A percentile compares a stretch with the other conserved stretches of the same genome.
phyloP scores from a whole-genome alignment of 1,139 yeast species.

The Spencermartinsiella ligniputridi region DNA sequence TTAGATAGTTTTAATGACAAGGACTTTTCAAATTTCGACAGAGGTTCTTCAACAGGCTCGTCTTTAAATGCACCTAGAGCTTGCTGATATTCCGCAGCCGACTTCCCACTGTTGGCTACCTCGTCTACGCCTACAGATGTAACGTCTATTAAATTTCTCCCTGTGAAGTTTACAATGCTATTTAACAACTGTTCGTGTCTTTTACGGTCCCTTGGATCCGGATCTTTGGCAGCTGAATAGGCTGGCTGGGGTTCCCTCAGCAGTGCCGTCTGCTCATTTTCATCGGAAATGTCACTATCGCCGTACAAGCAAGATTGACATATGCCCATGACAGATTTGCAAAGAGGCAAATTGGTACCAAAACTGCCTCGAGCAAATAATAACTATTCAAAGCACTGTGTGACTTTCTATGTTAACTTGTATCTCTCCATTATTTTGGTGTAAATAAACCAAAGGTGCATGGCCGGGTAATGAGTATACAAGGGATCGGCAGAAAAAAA shows the following conservation, averaged over 20 bases:
- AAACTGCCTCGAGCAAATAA: too few species aligned
- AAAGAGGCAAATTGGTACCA: too few species aligned
- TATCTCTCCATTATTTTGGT: too few species aligned
- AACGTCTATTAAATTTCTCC: conserved; percentile 25
- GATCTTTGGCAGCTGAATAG: not conserved
- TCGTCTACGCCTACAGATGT: conserved; percentile 25
- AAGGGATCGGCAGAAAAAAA: too few species aligned
- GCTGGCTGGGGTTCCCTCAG: conserved; percentile 8
- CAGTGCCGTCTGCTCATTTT: conserved; percentile 15
- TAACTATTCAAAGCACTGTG: too few species aligned
- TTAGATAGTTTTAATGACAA: conserved; percentile 8
- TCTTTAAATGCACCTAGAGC: conserved; percentile 8
- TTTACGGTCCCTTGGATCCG: conserved; percentile 13
- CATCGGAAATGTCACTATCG: conserved; percentile 11
- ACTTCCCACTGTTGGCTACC: conserved; percentile 17
- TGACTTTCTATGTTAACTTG: too few species aligned
- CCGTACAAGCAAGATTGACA: conserved; percentile 22
- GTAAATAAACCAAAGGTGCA: too few species aligned
- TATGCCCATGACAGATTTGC: conserved; percentile 20
- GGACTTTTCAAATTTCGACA: conserved; percentile 8
- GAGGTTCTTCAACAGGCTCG: conserved; percentile 9
- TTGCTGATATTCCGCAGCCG: conserved; percentile 19
- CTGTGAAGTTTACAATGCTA: conserved; percentile 24
- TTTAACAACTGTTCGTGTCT: conserved; percentile 21
- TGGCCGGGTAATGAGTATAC: too few species aligned